Evolutionary conservation across 2,329 filamentous ascomycete genomes (phyloP), one percentile per base, ranked within the genome.

Genomic region (Scolecobasidium constrictum): DNA sequence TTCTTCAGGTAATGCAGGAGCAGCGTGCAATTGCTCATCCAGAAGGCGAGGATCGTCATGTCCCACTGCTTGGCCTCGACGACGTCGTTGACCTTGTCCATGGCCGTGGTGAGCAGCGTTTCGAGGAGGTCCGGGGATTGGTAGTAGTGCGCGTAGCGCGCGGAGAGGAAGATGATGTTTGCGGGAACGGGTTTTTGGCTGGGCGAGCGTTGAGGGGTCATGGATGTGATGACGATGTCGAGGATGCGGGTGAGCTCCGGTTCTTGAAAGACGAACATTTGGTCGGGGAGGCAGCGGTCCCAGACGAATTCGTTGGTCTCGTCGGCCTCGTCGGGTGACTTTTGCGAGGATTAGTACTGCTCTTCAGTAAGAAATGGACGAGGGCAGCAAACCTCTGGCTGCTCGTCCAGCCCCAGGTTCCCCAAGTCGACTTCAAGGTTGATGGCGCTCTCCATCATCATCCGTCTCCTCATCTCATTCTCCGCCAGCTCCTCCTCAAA

Each of bases 261-360:
- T 52, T 96, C 90, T 60, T 98, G 92, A 59, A 98, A 98, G 28
- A 98, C 92, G 59, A 98, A 98, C 92, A 98, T 98, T 60, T 98
- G 92, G 59, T 98, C 92, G 58, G 95, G 86, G 38, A 94, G 70
- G 61, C 92, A 98, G 53, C 84, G 75, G 49, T 83, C 83, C 92
- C 92, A 98, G 47, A 95, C 83, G 55, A 98, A 98, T 49, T 96
- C 92, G 55, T 93, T 88, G 44, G 81, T 78, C 45, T 95, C 88
- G 54, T 93, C 86, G 52, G 87, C 74, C 42, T 95, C 88, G 46
- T 90, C 86, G 13, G 75, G 70, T 15, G 77, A 71, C 76, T 81
- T 45, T 20, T 38, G 12, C 26, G 37, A 37, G 12, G 18, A 36
- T 36, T 19, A 36, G 34, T 36, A 61, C 52, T 44, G 35, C 47